phyloP scores from a whole-genome alignment of 495 filamentous ascomycete species.

The Lichina pygmaea region DNA sequence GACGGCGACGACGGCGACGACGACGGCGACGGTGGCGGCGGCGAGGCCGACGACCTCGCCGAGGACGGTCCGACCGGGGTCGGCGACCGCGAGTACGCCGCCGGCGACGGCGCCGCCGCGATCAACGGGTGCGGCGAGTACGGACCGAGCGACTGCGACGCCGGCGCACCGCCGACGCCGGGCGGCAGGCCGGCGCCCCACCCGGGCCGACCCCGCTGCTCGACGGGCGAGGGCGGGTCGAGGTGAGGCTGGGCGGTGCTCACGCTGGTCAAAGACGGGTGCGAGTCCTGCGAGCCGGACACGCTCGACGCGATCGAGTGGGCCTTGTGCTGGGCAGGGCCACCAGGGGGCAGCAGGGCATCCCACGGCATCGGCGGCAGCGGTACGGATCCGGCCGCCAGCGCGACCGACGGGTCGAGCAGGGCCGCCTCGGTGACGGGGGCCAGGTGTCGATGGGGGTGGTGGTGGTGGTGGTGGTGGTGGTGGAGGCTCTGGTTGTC shows the following conservation, averaged over 20 bases:
- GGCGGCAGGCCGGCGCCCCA: constrained; percentile 21
- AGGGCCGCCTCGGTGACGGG: constrained; percentile 9
- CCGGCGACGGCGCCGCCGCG: constrained; percentile 42
- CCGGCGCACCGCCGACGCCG: constrained; percentile 4
- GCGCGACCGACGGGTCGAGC: constrained; percentile 17
- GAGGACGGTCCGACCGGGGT: constrained; percentile 16
- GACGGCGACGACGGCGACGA: constrained; percentile 21
- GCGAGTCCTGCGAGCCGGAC: constrained; percentile 37
- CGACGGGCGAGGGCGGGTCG: constrained; percentile 34
- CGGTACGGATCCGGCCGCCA: constrained; percentile 48
- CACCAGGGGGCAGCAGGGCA: constrained; percentile 37
- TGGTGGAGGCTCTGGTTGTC: not conserved
- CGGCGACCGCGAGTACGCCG: constrained; percentile 40
- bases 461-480: not conserved
- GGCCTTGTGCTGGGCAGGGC: constrained; percentile 28
- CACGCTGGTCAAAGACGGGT: constrained; percentile 22
- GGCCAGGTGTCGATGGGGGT: not conserved
- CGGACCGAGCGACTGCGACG: constrained; percentile 50
- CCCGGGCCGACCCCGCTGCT: constrained; percentile 32
- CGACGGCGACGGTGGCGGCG: constrained; percentile 42
- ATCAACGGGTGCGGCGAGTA: constrained; percentile 55
- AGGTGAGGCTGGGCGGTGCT: constrained; percentile 23
- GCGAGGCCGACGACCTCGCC: constrained; percentile 33
- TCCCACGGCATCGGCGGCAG: constrained; percentile 83
- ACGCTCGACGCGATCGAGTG: constrained; percentile 33